These are phyloP conservation scores for Gloeopeniophorella convolvens DNA, from an alignment of 768 basidiomycete species.

Conservation along the genomic window DNA sequence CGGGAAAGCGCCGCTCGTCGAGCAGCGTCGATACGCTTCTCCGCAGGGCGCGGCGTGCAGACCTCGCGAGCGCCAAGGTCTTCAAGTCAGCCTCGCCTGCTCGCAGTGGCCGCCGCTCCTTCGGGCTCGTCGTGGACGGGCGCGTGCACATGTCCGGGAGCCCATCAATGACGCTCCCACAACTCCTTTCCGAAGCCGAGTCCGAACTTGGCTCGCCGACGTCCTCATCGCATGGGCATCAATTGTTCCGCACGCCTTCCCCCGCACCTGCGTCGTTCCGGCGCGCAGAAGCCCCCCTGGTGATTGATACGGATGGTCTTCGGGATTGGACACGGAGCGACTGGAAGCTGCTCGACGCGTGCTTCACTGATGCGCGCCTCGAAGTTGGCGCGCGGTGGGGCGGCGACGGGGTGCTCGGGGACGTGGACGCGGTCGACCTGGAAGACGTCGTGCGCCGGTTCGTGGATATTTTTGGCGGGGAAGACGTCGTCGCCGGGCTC, in stretches of 20 bases:
- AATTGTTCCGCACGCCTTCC: conserved; percentile 17
- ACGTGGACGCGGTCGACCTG: conserved; percentile 45
- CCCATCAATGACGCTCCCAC: conserved; percentile 45
- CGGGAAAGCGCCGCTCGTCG: conserved; percentile 29
- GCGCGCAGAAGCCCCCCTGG: neutral
- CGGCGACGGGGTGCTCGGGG: conserved; percentile 35
- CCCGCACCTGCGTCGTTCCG: conserved; percentile 3
- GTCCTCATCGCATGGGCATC: neutral
- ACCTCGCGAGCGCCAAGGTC: conserved; percentile 14
- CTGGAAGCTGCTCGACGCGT: conserved; percentile 76
- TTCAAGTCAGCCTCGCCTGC: conserved; percentile 14
- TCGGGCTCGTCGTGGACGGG: conserved; percentile 41
- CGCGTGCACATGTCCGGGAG: conserved; percentile 49
- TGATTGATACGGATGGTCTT: conserved; percentile 17
- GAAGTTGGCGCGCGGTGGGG: conserved; percentile 34
- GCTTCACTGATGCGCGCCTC: conserved; percentile 67
- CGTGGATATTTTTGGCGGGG: conserved; percentile 41
- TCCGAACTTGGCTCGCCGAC: conserved; percentile 26
- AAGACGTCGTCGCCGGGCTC: conserved; percentile 31
- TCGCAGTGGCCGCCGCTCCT: conserved; percentile 8
- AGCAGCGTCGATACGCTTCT: conserved; percentile 30
- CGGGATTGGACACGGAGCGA: conserved; percentile 64
- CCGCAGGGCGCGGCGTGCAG: conserved; percentile 20
- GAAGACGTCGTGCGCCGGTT: conserved; percentile 60
- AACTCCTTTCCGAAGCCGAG: conserved; percentile 56